phyloP scores from a whole-genome alignment of 257 asterid genomes.

The Solanum medicagineum region DNA sequence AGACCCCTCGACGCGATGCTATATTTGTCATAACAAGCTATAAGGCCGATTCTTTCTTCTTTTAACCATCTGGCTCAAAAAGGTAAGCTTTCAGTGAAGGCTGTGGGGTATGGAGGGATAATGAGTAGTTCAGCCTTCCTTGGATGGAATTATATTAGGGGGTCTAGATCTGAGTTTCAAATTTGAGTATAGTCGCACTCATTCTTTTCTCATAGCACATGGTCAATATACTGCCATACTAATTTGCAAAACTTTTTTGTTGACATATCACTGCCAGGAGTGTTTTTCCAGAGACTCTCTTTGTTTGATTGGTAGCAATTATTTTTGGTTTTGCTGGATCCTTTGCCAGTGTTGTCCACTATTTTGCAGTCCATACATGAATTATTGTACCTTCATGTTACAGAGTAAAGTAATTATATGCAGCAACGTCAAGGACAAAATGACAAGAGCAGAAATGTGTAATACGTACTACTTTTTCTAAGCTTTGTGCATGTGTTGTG shows the following conservation, averaged over 20 bases:
- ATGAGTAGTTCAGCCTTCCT: not conserved
- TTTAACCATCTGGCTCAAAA: not conserved
- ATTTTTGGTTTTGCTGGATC: not conserved
- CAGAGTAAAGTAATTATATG: not conserved
- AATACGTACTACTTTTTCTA: not conserved
- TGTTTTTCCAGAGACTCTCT: not conserved
- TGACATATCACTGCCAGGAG: not conserved
- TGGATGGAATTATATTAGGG: not conserved
- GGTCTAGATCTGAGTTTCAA: not conserved
- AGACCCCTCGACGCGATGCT: not conserved
- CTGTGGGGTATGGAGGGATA: not conserved
- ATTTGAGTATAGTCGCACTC: not conserved
- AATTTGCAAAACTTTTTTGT: not conserved
- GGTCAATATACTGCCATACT: not conserved
- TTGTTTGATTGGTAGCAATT: not conserved
- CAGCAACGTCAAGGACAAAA: not conserved
- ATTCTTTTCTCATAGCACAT: not conserved
- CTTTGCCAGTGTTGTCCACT: not conserved
- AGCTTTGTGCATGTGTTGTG: not conserved
- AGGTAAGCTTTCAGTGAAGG: not conserved
- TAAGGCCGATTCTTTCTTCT: not conserved
- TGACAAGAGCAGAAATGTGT: not conserved
- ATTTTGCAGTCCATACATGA: not conserved
- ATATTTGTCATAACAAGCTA: not conserved
- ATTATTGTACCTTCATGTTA: not conserved